Conservation (phyloP, 2,329 filamentous ascomycete genomes). For the Monilinia fructigena region DNA sequence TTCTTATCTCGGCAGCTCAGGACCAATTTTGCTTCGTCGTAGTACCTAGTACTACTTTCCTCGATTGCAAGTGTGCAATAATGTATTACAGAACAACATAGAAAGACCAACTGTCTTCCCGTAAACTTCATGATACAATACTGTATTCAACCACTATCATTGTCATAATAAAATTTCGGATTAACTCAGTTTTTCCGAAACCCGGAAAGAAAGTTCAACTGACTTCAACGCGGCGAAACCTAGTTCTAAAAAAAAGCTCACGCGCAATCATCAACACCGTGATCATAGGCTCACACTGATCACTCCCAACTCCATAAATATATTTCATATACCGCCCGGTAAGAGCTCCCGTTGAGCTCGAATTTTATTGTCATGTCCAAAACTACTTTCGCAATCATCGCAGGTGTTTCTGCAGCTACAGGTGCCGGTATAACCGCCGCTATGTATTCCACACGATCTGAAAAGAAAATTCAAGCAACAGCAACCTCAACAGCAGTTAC, state of each 20-base stretch:
- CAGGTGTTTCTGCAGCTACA: conserved; percentile 71
- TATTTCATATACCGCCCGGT: conserved; percentile 4
- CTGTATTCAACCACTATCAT: background rate
- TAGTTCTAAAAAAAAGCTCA: conserved; percentile 21
- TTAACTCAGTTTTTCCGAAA: conserved; percentile 14
- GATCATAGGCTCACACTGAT: conserved; percentile 19
- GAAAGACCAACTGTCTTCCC: background rate
- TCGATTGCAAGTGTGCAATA: background rate
- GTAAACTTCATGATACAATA: too few relatives aligned
- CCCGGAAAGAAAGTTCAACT: conserved; percentile 17
- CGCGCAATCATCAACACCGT: conserved; percentile 21
- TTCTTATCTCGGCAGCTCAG: background rate
- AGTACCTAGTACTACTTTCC: background rate
- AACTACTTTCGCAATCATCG: conserved; percentile 71
- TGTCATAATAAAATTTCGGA: conserved; percentile 2
- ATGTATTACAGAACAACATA: background rate
- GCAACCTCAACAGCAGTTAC: conserved; percentile 34
- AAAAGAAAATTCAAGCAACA: conserved; percentile 45
- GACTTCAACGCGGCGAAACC: conserved; percentile 18
- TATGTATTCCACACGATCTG: conserved; percentile 59
- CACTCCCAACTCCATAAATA: conserved; percentile 18
- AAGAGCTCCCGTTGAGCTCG: conserved; percentile 22
- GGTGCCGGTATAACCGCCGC: conserved; percentile 72
- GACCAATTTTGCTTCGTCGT: background rate
- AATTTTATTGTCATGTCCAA: conserved; percentile 63